A percentile compares a stretch with the other conserved stretches of the same genome.
Conservation (phyloP, 1,139 yeast genomes). For the Starmera stellimalicola region DNA sequence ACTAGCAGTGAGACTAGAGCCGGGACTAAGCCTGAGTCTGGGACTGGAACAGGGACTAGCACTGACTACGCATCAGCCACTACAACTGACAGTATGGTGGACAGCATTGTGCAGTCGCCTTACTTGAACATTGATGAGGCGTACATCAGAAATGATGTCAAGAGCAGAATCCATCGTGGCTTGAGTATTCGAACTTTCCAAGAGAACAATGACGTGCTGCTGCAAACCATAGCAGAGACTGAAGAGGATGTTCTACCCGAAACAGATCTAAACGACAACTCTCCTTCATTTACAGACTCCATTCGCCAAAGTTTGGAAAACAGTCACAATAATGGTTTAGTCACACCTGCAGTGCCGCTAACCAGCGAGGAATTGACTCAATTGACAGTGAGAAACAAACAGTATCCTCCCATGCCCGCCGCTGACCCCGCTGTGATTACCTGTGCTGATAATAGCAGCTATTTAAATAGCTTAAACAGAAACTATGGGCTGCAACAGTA, state of each 20-base stretch:
- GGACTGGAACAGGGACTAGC: neutral
- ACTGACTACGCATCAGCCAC: too few species aligned
- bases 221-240: too few species aligned
- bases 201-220: too few species aligned
- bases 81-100: slow-evolving; percentile 5
- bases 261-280: neutral
- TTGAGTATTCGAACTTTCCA: neutral
- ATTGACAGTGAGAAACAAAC: too few species aligned
- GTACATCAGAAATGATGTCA: slow-evolving; percentile 1
- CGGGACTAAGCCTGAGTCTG: neutral
- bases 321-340: neutral
- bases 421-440: neutral
- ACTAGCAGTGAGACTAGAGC: neutral
- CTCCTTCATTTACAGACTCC: slow-evolving; percentile 1
- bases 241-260: neutral
- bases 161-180: neutral
- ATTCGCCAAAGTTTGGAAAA: neutral
- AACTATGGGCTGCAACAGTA: too few species aligned
- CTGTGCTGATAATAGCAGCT: neutral
- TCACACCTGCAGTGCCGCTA: neutral
- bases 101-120: slow-evolving; percentile 9
- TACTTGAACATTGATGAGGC: slow-evolving; percentile 3
- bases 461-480: neutral
- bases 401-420: too few species aligned
- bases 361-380: too few species aligned